Conservation (phyloP, 371 early-diverging fungal species). For the Phascolomyces articulosus region DNA sequence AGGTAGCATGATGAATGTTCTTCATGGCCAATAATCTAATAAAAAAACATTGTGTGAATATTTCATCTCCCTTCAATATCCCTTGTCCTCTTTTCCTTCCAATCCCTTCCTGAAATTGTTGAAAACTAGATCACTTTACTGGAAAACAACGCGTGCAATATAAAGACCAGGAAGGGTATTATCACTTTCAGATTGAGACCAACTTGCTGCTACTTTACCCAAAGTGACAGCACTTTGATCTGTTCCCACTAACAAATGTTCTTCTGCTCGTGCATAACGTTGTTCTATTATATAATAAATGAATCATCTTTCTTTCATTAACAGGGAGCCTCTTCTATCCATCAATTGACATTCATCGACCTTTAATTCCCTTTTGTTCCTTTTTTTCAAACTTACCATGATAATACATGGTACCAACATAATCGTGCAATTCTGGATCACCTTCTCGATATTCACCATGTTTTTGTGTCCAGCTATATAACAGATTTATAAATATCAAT, state of each 20-base stretch:
- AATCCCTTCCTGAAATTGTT: background rate
- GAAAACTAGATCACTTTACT: slow-evolving; percentile 61
- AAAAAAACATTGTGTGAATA: too few relatives aligned
- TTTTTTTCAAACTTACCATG: slow-evolving; percentile 41
- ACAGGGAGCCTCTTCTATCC: too few relatives aligned
- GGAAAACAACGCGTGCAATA: slow-evolving; percentile 79
- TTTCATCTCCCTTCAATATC: too few relatives aligned
- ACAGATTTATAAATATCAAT: background rate
- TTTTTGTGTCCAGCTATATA: slow-evolving; percentile 69
- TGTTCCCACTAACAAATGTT: slow-evolving; percentile 77
- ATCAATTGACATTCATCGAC: too few relatives aligned
- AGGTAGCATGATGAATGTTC: slow-evolving; percentile 74
- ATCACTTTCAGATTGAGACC: slow-evolving; percentile 65
- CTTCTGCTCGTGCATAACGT: slow-evolving; percentile 69
- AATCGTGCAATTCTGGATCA: slow-evolving; percentile 86
- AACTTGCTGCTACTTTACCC: slow-evolving; percentile 75
- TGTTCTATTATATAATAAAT: slow-evolving; percentile 34
- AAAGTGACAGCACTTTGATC: slow-evolving; percentile 76
- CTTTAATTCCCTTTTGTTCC: too few relatives aligned
- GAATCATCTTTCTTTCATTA: too few relatives aligned
- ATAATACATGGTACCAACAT: slow-evolving; percentile 74
- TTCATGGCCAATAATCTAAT: slow-evolving; percentile 60
- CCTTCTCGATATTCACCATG: slow-evolving; percentile 66
- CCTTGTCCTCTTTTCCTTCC: too few relatives aligned
- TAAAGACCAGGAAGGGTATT: slow-evolving; percentile 64